Conservation (phyloP, 2,329 filamentous ascomycete species). For the Cyclaneusma minus region DNA sequence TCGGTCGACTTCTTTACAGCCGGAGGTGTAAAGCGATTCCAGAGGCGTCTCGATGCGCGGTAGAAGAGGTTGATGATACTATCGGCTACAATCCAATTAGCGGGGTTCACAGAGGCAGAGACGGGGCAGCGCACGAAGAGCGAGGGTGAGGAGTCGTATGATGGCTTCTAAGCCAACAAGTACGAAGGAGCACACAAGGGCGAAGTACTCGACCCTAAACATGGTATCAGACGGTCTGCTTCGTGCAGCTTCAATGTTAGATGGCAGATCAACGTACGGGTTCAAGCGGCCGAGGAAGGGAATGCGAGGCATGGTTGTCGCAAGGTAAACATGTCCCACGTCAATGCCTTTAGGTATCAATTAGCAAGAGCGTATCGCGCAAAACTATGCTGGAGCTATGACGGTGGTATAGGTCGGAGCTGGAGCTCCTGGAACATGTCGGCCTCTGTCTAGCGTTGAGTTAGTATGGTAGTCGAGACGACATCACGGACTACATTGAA, state of each 20-base stretch:
- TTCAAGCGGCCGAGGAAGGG: conserved; percentile 26
- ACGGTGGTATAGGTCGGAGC: too few species aligned
- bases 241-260: conserved; percentile 1
- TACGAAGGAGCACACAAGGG: conserved; percentile 68
- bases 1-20: conserved; percentile 52
- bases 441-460: too few species aligned
- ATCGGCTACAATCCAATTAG: conserved; percentile 37
- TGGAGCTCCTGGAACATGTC: neutral
- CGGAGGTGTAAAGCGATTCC: conserved; percentile 62
- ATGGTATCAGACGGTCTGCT: neutral
- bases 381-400: too few species aligned
- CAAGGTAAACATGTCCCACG: too few species aligned
- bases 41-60: conserved; percentile 62
- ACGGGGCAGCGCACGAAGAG: conserved; percentile 49
- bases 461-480: too few species aligned
- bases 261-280: conserved; percentile 15
- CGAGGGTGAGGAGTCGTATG: conserved; percentile 74
- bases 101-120: neutral
- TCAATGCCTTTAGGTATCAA: too few species aligned
- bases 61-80: conserved; percentile 76
- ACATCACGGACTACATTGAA: too few species aligned
- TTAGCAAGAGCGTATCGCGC: too few species aligned
- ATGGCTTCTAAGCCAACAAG: conserved; percentile 71
- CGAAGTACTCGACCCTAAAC: conserved; percentile 67
- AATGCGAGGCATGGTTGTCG: conserved; percentile 19